A percentile compares a stretch with the other conserved stretches of the same genome.
Evolutionary conservation across 1,284 basidiomycete genomes (phyloP).

Genomic region (Puccinia coronata): DNA sequence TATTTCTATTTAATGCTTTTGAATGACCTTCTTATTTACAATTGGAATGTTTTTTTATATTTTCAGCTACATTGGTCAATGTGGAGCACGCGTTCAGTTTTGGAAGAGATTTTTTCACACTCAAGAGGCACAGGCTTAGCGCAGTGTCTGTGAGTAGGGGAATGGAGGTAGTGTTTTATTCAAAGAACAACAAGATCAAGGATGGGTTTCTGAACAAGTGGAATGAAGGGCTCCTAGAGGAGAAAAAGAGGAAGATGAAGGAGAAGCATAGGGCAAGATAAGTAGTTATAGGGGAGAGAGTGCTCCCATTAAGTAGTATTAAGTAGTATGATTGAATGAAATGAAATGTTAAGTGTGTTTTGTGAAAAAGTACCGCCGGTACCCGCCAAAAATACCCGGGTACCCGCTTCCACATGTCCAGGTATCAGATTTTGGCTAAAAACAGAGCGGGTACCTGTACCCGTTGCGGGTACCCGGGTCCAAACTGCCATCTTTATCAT

Average conservation of each 20-base stretch:
- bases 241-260: slow-evolving; percentile 1
- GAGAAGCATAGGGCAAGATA: background rate
- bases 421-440: background rate
- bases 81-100: background rate
- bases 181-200: background rate
- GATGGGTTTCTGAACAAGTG: background rate
- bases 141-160: background rate
- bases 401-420: background rate
- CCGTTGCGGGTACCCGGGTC: slow-evolving; percentile 3
- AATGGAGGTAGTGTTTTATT: slow-evolving; percentile 1
- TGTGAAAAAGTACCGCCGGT: background rate
- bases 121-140: background rate
- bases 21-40: background rate
- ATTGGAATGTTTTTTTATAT: background rate
- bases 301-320: background rate
- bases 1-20: background rate
- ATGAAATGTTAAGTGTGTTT: background rate
- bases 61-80: slow-evolving; percentile 1
- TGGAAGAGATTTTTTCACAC: background rate
- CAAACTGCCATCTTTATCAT: too few relatives aligned
- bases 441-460: slow-evolving; percentile 1
- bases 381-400: slow-evolving; percentile 1
- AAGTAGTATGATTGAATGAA: background rate
- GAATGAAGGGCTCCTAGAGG: background rate
- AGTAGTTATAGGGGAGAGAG: background rate